Base-by-base conservation (phyloP, 1,284 basidiomycete species). In the Trichosporon sp. region DNA sequence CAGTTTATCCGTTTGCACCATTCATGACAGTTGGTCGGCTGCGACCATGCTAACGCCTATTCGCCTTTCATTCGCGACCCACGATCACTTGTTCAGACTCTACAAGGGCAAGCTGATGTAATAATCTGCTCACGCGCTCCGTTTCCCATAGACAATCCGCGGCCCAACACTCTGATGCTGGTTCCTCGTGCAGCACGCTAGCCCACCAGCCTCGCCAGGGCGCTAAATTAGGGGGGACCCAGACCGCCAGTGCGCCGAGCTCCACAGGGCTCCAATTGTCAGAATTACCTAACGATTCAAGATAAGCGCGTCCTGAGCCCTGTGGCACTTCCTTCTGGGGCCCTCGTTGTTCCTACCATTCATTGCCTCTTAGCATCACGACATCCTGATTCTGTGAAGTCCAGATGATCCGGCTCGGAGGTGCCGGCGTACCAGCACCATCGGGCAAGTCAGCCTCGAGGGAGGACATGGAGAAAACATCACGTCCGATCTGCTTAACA, bases 291-390 rank as follows among this genome's bases (percentile, higher is more conserved):
- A 52, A 52, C 46, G 16, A 44, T 44, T 44, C 40, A 54, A 54
- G 49, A 54, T 54, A 54, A 54, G 49, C 49, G 49, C 49, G 49
- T 16, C 49, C 10, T 29, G 5, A 8, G 27, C 25, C 49, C 49
- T 54, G 49, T 54, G 49, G 49, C 49, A 54, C 29, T 54, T n/a
- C 49, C 25, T 54, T 54, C 49, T 54, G 49, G 49, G 49, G 49
- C 49, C 49, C 49, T 54, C 49, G 49, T 44, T 44, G 40, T 44
- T 44, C 40, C 40, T 44, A 21, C 40, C 40, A 44, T 44, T 44
- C 40, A 44, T n/a, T 44, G 16, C 37, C 37, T 16, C 7, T 19
- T 19, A 40, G 6, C 21, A 44, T 44, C 40, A 23, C 40, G 40
- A 21, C 40, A 44, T 21, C 23, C 40, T 21, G 5, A 8, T 21